Conservation (phyloP, 1,284 basidiomycete genomes). For the Tremellales sp. region DNA sequence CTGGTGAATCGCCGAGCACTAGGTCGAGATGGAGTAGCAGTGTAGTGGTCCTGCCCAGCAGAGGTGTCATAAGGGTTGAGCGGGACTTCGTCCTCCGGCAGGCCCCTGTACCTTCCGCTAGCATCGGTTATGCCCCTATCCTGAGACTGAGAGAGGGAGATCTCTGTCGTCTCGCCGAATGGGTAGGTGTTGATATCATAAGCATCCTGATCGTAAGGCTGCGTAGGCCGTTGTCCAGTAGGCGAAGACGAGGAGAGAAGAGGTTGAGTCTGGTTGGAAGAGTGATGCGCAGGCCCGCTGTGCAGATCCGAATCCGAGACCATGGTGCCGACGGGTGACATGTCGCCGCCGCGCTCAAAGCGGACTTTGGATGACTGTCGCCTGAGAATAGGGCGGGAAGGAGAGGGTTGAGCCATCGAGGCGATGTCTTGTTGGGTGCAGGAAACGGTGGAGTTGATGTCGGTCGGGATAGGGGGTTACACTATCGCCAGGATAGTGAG, state of each 20-base stretch:
- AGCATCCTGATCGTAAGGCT: constrained; percentile 3
- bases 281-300: constrained; percentile 4
- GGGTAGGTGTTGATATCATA: constrained; percentile 8
- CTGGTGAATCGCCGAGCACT: constrained; percentile 5
- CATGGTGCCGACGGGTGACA: constrained; percentile 16
- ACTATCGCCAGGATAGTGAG: too few relatives aligned
- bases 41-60: constrained; percentile 7
- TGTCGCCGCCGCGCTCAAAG: constrained; percentile 19
- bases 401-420: too few relatives aligned
- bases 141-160: background rate
- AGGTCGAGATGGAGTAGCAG: constrained; percentile 13
- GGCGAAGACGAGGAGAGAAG: constrained; percentile 6
- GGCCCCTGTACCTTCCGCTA: background rate
- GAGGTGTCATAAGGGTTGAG: background rate
- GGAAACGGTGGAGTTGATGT: too few relatives aligned
- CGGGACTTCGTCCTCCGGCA: constrained; percentile 1
- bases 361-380: constrained; percentile 21
- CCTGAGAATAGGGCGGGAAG: constrained; percentile 19
- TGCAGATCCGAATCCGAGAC: constrained; percentile 12
- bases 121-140: background rate
- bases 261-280: constrained; percentile 7
- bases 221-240: background rate
- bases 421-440: too few relatives aligned
- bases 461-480: too few relatives aligned
- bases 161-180: constrained; percentile 6